Base-by-base conservation (phyloP, 768 basidiomycete genomes). In the Solioccasus polychromus region DNA sequence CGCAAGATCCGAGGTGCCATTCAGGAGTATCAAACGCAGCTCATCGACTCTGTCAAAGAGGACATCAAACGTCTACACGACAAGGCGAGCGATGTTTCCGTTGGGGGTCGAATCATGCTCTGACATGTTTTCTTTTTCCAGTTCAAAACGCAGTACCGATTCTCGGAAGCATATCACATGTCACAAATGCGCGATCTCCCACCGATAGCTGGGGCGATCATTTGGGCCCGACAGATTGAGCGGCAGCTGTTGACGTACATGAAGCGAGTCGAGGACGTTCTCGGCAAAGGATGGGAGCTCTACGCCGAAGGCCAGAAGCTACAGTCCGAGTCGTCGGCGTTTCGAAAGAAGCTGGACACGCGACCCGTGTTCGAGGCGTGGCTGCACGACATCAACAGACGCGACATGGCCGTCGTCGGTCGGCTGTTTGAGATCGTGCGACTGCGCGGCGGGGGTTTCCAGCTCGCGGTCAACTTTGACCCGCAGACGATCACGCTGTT, bases 251-350 rank as follows among this genome's bases (percentile, higher is more conserved):
- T 87, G 47, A 85, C 92, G 1, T 97, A 98, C 72, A 99, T 99
- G 95, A 95, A 94, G 65, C 88, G 95, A 14, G 95, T 98, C 40
- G 96, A 98, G 61, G 95, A 98, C 63, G 96, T 99, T 3, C 82
- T 99, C 8, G 89, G 95, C 5, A 95, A 92, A 67, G 95, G 92
- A 7, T 99, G 96, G 95, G 94, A 97, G 60, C 82, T 92, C 48
- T 98, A 99, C 56, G 94, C 95, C n/a, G 96, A 99, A 59, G 96
- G 96, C 6, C 93, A 97, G 68, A 95, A 93, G 58, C 84, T 99
- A 2, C 92, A 97, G 58, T 84, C 86, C 23, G 96, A 98, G 67
- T 86, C 82, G 36, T 72, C 80, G 4, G 88, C 92, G 0, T 99
- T 99, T 79, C 83, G 92, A 36, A 90, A 89, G 67, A 99, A 98